Percentiles rank a stretch among this genome's conserved stretches.
Evolutionary conservation across 106 monocot genomes (phyloP).

Genomic region (Narthecium ossifragum): DNA sequence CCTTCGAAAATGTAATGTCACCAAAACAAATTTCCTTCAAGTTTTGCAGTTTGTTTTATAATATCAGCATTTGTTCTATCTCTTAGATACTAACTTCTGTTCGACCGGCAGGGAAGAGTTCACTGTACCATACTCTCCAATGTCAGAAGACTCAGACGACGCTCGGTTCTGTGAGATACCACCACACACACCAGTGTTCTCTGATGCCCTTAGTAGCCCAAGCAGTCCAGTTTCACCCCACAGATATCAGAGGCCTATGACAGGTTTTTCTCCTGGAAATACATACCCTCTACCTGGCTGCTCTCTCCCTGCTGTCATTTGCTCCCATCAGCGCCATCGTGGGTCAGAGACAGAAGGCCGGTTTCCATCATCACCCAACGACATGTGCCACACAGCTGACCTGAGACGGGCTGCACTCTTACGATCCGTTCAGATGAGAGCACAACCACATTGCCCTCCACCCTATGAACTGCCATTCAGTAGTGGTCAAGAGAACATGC

Average conservation of each 20-base stretch:
- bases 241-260: conserved; percentile 29
- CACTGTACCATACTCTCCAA: conserved; percentile 58
- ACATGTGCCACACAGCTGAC: conserved; percentile 76
- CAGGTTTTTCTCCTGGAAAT: conserved; percentile 2
- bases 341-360: conserved; percentile 70
- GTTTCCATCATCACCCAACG: conserved; percentile 87
- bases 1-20: no score
- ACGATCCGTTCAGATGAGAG: conserved; percentile 85
- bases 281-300: conserved; percentile 33
- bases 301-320: conserved; percentile 39
- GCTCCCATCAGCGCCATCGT: conserved; percentile 51
- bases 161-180: conserved; percentile 42
- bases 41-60: no score
- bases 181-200: not conserved
- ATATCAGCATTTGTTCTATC: no score
- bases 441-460: conserved; percentile 43
- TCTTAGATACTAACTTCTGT: no score
- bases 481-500: conserved; percentile 30
- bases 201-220: conserved; percentile 29
- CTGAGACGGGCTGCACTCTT: conserved; percentile 68
- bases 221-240: conserved; percentile 71
- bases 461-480: conserved; percentile 34
- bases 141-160: conserved; percentile 97
- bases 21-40: no score
- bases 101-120: conserved; percentile 67